phyloP scores from a whole-genome alignment of 139 green algal genomes.

The Chlamydomonas asymmetrica region DNA sequence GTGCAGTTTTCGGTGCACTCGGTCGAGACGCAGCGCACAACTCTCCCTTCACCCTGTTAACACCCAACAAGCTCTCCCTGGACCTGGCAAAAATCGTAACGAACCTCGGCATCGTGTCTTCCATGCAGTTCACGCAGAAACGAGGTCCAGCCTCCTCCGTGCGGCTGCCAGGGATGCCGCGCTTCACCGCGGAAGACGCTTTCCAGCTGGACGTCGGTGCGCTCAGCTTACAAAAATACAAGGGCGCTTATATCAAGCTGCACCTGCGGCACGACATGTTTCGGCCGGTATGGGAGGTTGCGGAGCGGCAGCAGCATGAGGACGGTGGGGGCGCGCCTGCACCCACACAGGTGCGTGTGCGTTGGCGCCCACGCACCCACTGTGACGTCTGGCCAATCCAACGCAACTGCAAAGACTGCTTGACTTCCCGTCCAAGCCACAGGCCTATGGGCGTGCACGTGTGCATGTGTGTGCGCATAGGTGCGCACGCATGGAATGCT shows the following conservation, averaged over 20 bases:
- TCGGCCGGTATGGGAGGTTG: no score
- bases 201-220: conserved; percentile 21
- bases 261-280: conserved; percentile 29
- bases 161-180: conserved; percentile 5
- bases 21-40: conserved; percentile 23
- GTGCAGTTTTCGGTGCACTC: conserved; percentile 32
- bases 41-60: conserved; percentile 20
- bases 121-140: conserved; percentile 26
- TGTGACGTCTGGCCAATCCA: no score
- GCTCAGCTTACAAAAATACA: no score
- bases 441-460: no score
- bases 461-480: no score
- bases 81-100: conserved; percentile 30
- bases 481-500: no score
- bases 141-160: conserved; percentile 1
- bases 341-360: no score
- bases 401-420: no score
- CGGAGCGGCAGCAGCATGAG: no score
- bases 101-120: conserved; percentile 40
- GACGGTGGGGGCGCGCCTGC: no score
- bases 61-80: conserved; percentile 14
- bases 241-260: conserved; percentile 16
- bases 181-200: conserved; percentile 18
- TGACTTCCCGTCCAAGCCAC: no score
- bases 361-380: no score